Base-by-base conservation (phyloP, 306 rosid genomes). In the Quillaja saponaria region DNA sequence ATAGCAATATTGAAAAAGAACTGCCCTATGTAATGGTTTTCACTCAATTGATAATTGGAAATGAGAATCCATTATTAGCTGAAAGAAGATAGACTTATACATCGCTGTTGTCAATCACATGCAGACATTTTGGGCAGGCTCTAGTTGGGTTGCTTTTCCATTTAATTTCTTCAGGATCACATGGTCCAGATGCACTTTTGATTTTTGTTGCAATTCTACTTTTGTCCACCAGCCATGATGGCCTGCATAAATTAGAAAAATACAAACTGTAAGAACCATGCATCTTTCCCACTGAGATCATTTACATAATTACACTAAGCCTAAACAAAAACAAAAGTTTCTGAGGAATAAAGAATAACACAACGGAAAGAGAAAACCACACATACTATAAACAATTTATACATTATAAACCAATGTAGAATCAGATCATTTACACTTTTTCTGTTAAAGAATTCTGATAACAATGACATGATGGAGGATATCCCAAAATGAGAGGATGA, bases 121-220 rank as follows among this genome's bases (percentile, higher is more conserved):
- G 63, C 8, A 76, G 76, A 68, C 97, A 90, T 45, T 80, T 87
- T 19, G 97, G 97, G 68, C 97, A 90, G 58, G 87, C 55, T 79
- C 72, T 83, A 33, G 87, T 68, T 5, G 97, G 97, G 68, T 90
- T 85, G 80, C 87, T 90, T 64, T 85, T 84, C 88, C 94, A 90
- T 64, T 63, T 66, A 34, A 81, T 72, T 42, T 66, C 57, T 31
- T 35, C 75, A 34, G 82, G 76, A 55, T 81, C 80, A 76, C 67
- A 72, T 11, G 75, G 41, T 33, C 83, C 81, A 28, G 90, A 81
- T 35, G 97, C 90, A 71, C 82, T 62, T 83, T 78, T 90, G 69
- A 87, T 90, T 78, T 90, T 90, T 16, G 97, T 85, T 5, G 97
- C 97, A 33, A 90, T 81, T 81, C 97, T 79, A 49, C 82, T 83